These are phyloP conservation scores for Helichrysum umbraculigerum DNA, from an alignment of 129 eudicot species.

Conservation along the genomic window DNA sequence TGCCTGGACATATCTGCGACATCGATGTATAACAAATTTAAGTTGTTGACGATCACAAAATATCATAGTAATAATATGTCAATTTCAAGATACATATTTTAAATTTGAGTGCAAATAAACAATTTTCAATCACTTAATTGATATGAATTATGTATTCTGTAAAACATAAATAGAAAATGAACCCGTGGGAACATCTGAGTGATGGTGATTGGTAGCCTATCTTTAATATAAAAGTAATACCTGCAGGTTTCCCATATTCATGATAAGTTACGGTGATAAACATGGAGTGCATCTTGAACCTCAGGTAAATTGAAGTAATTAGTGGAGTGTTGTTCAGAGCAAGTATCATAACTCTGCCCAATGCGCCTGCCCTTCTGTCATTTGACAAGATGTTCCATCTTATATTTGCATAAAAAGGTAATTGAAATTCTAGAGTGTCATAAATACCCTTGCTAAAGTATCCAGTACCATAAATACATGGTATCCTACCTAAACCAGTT, in stretches of 20 bases:
- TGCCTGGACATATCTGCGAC: conserved; percentile 54
- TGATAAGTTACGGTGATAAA: no score
- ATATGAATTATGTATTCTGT: no score
- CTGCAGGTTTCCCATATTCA: no score
- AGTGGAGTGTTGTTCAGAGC: conserved; percentile 83
- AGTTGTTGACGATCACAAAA: not conserved
- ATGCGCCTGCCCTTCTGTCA: conserved; percentile 58
- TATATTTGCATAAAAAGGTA: not conserved
- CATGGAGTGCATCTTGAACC: conserved; percentile 46
- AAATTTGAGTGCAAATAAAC: no score
- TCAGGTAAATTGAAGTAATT: conserved; percentile 85
- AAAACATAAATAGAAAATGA: not conserved
- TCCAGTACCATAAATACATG: no score
- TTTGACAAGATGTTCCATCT: conserved; percentile 6
- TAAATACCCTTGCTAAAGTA: no score
- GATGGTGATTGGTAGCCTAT: not conserved
- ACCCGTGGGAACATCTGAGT: not conserved
- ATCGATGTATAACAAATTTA: conserved; percentile 40
- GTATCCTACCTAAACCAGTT: no score
- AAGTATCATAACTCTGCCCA: conserved; percentile 82
- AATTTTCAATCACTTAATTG: no score
- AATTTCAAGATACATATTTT: not conserved
- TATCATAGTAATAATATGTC: conserved; percentile 25
- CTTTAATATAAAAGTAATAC: not conserved
- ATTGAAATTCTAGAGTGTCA: no score